Base-by-base conservation (phyloP, 352 stramenopile species). In the Phytophthora lateralis region DNA sequence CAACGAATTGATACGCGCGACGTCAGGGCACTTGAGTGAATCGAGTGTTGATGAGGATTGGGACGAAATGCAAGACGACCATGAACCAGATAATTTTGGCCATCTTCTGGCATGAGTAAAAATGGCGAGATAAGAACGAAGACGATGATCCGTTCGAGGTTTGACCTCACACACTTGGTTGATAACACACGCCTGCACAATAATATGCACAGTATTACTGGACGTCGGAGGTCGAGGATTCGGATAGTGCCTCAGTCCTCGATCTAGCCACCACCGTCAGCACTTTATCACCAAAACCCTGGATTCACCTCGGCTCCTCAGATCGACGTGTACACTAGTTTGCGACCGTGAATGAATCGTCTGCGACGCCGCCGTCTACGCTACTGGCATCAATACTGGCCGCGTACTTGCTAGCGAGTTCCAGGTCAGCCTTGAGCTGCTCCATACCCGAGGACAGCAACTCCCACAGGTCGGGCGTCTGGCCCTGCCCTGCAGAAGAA, bases 371-470 rank as follows among this genome's bases (percentile, higher is more conserved):
- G 35, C 71, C 72, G 39, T 80, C 68, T 34, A 73, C 69, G 55
- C 70, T 76, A 55, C 72, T 71, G 24, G 68, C 59, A 43, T 95
- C 86, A 54, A 95, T 92, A 63, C 85, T 95, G 20, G 81, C 81
- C 7, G 85, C 85, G 56, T 93, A 93, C 68, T 93, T 94, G 73
- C 85, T 93, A 7, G 87, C 85, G 45, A 96, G 73, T 66, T 96
- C 85, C 47, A 96, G 46, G 47, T 96, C 87, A 18, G 85, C 83
- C 72, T 96, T 94, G 11, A 96, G 76, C 71, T 96, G 87, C 63
- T 96, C 87, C 87, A 96, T 94, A n/a, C 87, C 87, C 1, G 79
- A 90, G 14, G 83, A 91, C 32, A 96, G 55, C 42, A 96, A 57
- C 55, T 96, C 85, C 87, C 87, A 96, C 21, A 96, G 62, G 61